A percentile compares a stretch with the other conserved stretches of the same genome.
Evolutionary conservation across 352 stramenopile species (phyloP).

Genomic region (Elongisporangium undulatum): DNA sequence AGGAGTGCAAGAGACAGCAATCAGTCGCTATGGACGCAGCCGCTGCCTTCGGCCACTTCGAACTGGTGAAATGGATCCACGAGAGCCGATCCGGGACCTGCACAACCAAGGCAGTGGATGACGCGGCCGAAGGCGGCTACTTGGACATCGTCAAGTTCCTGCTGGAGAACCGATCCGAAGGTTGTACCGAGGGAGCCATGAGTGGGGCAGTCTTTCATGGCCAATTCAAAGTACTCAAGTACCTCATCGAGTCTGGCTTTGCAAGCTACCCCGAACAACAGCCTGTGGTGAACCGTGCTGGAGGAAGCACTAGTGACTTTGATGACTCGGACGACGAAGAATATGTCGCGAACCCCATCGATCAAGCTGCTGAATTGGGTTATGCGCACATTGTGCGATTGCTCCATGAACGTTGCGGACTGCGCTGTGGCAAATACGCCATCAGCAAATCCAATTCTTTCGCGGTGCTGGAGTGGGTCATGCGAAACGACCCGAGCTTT

Average conservation of each 20-base stretch:
- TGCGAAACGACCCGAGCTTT: not conserved
- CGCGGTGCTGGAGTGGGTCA: not conserved
- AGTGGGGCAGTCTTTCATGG: conserved; percentile 21
- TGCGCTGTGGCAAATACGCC: not conserved
- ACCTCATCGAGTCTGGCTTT: not conserved
- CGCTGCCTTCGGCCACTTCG: conserved; percentile 17
- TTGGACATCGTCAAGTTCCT: conserved; percentile 32
- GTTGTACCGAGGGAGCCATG: conserved; percentile 18
- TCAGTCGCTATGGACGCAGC: conserved; percentile 17
- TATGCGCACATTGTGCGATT: not conserved
- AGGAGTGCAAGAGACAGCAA: conserved; percentile 12
- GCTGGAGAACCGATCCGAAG: conserved; percentile 12
- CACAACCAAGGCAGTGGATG: conserved; percentile 29
- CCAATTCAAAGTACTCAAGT: conserved; percentile 18
- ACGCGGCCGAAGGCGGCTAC: conserved; percentile 28
- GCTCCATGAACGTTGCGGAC: not conserved
- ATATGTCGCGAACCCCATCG: not conserved
- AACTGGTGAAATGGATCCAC: conserved; percentile 26
- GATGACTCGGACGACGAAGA: too few relatives aligned
- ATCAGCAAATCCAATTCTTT: not conserved
- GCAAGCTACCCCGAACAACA: not conserved
- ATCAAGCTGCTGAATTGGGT: not conserved
- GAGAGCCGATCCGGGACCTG: conserved; percentile 15
- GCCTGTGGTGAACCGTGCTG: too few relatives aligned
- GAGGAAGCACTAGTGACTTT: too few relatives aligned